Percentiles rank a stretch among this genome's conserved stretches.
Evolutionary conservation across 371 early-diverging fungal genomes (phyloP).

Genomic region (Actinomortierella ambigua): DNA sequence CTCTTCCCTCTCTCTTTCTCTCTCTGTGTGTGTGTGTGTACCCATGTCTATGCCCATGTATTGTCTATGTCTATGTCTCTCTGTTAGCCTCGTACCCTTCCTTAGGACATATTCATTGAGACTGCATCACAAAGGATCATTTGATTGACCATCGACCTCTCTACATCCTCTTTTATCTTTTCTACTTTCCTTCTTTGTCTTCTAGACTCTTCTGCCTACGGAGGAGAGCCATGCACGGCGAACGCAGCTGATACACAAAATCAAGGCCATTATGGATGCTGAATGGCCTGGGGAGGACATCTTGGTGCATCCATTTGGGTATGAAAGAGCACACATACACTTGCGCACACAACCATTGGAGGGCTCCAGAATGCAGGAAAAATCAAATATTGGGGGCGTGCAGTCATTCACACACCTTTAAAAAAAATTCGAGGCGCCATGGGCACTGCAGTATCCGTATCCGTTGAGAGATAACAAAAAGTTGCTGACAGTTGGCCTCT

Average conservation of each 20-base stretch:
- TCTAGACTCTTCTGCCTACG: conserved; percentile 36
- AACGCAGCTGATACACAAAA: conserved; percentile 33
- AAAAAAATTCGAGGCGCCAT: too few species aligned
- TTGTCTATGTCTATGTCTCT: neutral
- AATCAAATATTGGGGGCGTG: too few species aligned
- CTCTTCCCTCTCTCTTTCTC: neutral
- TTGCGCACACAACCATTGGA: too few species aligned
- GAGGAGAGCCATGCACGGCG: conserved; percentile 38
- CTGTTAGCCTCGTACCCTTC: neutral
- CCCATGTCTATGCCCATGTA: too few species aligned
- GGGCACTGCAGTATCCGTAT: neutral
- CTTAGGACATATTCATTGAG: neutral
- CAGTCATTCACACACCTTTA: too few species aligned
- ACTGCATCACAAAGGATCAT: too few species aligned
- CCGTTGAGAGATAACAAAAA: neutral
- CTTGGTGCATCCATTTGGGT: conserved; percentile 47
- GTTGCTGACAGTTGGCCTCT: too few species aligned
- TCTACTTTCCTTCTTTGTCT: neutral
- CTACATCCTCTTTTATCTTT: neutral
- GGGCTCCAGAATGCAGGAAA: too few species aligned
- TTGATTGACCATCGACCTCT: too few species aligned
- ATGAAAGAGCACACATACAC: conserved; percentile 9
- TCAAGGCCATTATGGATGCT: conserved; percentile 25
- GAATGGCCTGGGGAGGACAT: conserved; percentile 47
- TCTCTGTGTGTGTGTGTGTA: neutral